Conservation (phyloP, 1,284 basidiomycete genomes). For the Cryptococcus sp. region DNA sequence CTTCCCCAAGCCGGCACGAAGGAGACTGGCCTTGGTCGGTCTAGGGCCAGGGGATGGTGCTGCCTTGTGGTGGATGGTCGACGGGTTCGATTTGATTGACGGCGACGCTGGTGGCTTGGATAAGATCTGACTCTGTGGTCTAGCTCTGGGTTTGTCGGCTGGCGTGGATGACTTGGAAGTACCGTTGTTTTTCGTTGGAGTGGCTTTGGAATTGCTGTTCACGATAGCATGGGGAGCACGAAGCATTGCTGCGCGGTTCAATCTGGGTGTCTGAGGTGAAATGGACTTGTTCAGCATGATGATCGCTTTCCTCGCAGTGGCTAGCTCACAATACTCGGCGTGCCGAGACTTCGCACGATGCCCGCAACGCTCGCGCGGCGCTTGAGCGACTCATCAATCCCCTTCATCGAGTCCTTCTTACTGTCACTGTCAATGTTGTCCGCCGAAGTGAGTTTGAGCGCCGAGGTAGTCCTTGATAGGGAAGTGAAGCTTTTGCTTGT, state of each 20-base stretch:
- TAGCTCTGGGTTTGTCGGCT: too few species aligned
- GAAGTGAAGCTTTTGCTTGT: constrained; percentile 4
- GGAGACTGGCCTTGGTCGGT: constrained; percentile 16
- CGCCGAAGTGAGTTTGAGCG: constrained; percentile 19
- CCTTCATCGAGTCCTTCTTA: not conserved
- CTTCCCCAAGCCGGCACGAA: constrained; percentile 3
- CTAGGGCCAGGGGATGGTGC: constrained; percentile 1
- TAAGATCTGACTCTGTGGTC: too few species aligned
- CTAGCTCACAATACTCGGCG: constrained; percentile 33
- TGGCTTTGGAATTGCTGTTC: not conserved
- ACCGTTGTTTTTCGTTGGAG: too few species aligned
- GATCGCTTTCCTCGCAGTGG: not conserved
- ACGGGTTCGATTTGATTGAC: not conserved
- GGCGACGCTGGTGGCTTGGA: not conserved
- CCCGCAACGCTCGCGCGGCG: constrained; percentile 17
- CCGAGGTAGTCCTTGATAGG: constrained; percentile 16
- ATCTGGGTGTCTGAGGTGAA: constrained; percentile 33
- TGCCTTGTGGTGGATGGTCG: too few species aligned
- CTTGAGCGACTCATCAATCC: constrained; percentile 4
- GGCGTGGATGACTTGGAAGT: too few species aligned
- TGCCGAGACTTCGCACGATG: constrained; percentile 26
- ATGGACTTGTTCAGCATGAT: too few species aligned
- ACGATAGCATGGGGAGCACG: constrained; percentile 24
- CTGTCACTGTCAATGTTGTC: constrained; percentile 6
- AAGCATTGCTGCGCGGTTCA: constrained; percentile 42